These are phyloP conservation scores for Eimeria zaria DNA, from an alignment of 169 alveolate species.

Conservation along the genomic window DNA sequence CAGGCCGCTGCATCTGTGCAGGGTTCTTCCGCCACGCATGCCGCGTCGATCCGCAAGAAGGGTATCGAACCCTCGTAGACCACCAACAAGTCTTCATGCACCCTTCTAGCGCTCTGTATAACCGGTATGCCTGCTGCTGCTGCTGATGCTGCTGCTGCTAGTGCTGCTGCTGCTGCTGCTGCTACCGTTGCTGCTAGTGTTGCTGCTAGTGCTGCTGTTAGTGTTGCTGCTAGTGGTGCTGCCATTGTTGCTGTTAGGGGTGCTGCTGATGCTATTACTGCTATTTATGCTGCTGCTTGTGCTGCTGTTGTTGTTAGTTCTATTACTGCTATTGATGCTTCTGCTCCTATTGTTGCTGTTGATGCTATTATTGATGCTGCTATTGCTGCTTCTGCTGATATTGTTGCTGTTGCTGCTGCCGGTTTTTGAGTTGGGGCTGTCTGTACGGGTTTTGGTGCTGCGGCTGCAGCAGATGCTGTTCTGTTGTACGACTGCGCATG, in stretches of 20 bases:
- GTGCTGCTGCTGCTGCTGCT: background rate
- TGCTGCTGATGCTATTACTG: background rate
- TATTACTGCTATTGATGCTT: background rate
- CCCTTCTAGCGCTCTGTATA: slow-evolving; percentile 98
- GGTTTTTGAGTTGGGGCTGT: background rate
- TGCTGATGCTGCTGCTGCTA: background rate
- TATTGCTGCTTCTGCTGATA: background rate
- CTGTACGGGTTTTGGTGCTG: background rate
- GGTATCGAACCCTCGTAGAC: slow-evolving; percentile 98
- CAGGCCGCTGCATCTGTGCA: slow-evolving; percentile 94
- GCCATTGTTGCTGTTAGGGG: background rate
- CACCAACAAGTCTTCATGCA: slow-evolving; percentile 99
- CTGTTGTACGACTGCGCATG: no score
- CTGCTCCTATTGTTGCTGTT: no score
- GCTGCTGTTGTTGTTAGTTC: background rate
- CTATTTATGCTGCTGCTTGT: background rate
- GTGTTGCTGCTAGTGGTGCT: background rate
- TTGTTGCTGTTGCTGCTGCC: background rate
- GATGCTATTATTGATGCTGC: no score
- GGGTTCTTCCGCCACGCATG: slow-evolving; percentile 99
- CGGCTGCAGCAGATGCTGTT: no score
- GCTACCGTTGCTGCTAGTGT: no score
- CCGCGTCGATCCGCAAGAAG: slow-evolving; percentile 98
- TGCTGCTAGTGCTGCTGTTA: background rate
- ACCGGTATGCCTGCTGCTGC: slow-evolving; percentile 79